Conservation (phyloP, 2,329 filamentous ascomycete genomes). For the Tympanopsis confertula region DNA sequence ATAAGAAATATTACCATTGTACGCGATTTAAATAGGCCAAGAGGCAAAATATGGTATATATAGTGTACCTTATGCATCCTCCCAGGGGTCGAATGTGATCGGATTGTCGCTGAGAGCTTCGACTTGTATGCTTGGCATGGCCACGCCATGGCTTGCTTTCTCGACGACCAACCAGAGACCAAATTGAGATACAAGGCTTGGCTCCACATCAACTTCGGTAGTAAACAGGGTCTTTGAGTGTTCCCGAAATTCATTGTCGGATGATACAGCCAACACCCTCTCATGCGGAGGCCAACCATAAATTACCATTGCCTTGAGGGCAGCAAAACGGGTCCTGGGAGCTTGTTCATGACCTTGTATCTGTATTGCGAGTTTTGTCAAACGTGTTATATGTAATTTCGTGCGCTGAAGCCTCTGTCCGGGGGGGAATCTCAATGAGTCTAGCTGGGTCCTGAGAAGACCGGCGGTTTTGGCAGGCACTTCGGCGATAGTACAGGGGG, state of each 20-base stretch:
- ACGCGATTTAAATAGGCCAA: no score
- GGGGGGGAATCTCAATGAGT: slow-evolving; percentile 37
- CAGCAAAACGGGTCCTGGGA: slow-evolving; percentile 5
- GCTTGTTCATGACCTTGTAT: slow-evolving; percentile 22
- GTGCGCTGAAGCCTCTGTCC: no score
- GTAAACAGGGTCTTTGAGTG: slow-evolving; percentile 54
- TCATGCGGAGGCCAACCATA: slow-evolving; percentile 61
- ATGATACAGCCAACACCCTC: slow-evolving; percentile 49
- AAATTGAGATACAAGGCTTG: slow-evolving; percentile 38
- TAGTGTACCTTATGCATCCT: no score
- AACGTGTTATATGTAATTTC: no score
- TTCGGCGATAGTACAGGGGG: slow-evolving; percentile 39
- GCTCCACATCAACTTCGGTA: slow-evolving; percentile 63
- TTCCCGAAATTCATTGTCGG: slow-evolving; percentile 67
- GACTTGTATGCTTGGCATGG: slow-evolving; percentile 30
- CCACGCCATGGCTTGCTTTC: slow-evolving; percentile 50
- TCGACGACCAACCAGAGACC: slow-evolving; percentile 76
- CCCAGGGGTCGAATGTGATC: slow-evolving; percentile 11
- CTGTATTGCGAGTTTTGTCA: no score
- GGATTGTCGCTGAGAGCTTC: slow-evolving; percentile 38
- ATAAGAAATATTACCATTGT: no score
- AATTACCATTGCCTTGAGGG: slow-evolving; percentile 34
- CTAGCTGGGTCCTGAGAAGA: slow-evolving; percentile 48
- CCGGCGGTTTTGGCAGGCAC: slow-evolving; percentile 69
- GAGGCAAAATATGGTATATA: no score